phyloP scores from a whole-genome alignment of 2,329 filamentous ascomycete species.

The Rutstroemia sp. region DNA sequence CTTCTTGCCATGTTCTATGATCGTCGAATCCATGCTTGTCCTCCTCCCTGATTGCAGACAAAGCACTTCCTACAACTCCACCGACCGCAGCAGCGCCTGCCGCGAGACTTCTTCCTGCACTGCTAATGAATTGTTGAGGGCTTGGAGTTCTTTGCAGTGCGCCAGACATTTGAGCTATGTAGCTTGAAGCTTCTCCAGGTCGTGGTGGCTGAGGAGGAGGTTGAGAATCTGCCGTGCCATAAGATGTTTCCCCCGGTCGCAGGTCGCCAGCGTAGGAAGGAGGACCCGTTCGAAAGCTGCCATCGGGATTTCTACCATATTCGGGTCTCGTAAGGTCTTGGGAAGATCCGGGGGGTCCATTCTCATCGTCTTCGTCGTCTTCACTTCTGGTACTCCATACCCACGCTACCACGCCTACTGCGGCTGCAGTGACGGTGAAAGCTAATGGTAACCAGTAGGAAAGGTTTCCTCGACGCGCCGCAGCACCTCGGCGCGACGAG shows the following conservation, averaged over 20 bases:
- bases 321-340: slow-evolving; percentile 37
- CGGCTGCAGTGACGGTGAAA: slow-evolving; percentile 80
- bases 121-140: slow-evolving; percentile 82
- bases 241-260: slow-evolving; percentile 33
- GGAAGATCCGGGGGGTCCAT: slow-evolving; percentile 39
- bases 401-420: slow-evolving; percentile 82
- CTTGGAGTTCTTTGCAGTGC: slow-evolving; percentile 76
- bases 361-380: slow-evolving; percentile 47
- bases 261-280: slow-evolving; percentile 35
- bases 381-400: slow-evolving; percentile 84
- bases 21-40: slow-evolving; percentile 74
- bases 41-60: slow-evolving; percentile 79
- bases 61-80: slow-evolving; percentile 71
- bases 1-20: slow-evolving; percentile 87
- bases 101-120: slow-evolving; percentile 71
- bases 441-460: slow-evolving; percentile 86
- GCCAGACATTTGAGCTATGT: slow-evolving; percentile 72
- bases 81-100: slow-evolving; percentile 79
- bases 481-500: slow-evolving; percentile 26
- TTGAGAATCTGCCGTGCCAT: slow-evolving; percentile 32
- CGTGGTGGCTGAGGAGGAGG: slow-evolving; percentile 22
- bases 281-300: slow-evolving; percentile 30
- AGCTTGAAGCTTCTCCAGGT: slow-evolving; percentile 44
- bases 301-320: slow-evolving; percentile 26
- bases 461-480: slow-evolving; percentile 54